Conservation (phyloP, 306 rosid genomes). For the Vigna trinervia region DNA sequence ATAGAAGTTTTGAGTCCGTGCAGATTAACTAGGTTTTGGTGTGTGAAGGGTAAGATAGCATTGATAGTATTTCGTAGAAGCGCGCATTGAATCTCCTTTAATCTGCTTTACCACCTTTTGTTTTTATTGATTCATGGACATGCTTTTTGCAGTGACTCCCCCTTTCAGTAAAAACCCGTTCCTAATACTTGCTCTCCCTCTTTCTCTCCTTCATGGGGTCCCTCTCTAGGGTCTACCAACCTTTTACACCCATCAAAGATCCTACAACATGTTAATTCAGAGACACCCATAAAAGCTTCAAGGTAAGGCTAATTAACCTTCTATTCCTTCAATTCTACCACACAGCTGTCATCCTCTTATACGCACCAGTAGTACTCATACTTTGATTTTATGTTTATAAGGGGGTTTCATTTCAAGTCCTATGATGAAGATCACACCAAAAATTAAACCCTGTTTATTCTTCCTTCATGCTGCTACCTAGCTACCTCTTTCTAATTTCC, state of each 20-base stretch:
- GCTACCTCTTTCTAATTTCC: not conserved
- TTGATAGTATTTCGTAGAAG: slow-evolving; percentile 39
- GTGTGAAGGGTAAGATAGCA: slow-evolving; percentile 9
- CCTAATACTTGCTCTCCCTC: slow-evolving; percentile 25
- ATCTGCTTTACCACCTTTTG: slow-evolving; percentile 36
- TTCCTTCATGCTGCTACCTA: not conserved
- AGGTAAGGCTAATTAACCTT: slow-evolving; percentile 11
- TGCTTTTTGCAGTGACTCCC: slow-evolving; percentile 52
- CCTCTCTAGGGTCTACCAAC: slow-evolving; percentile 35
- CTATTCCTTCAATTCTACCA: not conserved
- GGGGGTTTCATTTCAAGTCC: slow-evolving; percentile 34
- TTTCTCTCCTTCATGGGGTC: slow-evolving; percentile 13
- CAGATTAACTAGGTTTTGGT: not conserved
- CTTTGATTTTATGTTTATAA: slow-evolving; percentile 24
- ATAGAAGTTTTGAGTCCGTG: not conserved
- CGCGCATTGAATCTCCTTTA: slow-evolving; percentile 41
- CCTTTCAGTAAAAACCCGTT: slow-evolving; percentile 45
- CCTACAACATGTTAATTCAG: not conserved
- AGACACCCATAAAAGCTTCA: slow-evolving; percentile 20
- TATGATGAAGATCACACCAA: not conserved
- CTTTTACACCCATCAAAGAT: slow-evolving; percentile 41
- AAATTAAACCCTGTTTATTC: slow-evolving; percentile 15
- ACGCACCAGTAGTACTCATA: not conserved
- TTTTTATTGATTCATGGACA: slow-evolving; percentile 36
- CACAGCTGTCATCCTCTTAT: slow-evolving; percentile 39